A percentile compares a stretch with the other conserved stretches of the same genome.
Conservation (phyloP, 2,329 filamentous ascomycete species). For the Cladosporium sp. region DNA sequence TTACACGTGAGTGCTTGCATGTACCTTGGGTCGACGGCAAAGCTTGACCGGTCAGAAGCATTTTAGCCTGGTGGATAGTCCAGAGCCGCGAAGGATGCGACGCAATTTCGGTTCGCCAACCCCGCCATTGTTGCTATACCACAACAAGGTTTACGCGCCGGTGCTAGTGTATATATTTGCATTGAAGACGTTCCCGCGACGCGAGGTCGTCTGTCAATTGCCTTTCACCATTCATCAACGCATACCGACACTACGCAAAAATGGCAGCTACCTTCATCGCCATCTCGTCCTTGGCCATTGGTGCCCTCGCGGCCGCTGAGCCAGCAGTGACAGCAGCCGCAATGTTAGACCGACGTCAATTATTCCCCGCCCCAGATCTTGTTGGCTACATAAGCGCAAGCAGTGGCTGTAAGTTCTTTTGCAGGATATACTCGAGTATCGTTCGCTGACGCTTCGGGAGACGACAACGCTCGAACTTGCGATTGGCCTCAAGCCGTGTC, state of each 20-base stretch:
- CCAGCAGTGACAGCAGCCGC: constrained; percentile 12
- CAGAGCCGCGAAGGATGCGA: neutral
- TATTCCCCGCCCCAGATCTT: neutral
- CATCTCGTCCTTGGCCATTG: neutral
- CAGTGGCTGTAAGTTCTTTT: neutral
- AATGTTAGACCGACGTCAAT: neutral
- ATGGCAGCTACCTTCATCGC: constrained; percentile 1
- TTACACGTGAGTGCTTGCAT: neutral
- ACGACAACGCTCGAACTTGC: neutral
- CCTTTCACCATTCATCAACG: neutral
- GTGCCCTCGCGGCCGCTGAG: neutral
- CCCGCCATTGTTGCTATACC: neutral
- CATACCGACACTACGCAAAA: neutral
- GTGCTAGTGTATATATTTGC: constrained; percentile 5
- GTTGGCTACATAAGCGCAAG: constrained; percentile 7
- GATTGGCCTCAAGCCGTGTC: constrained; percentile 10
- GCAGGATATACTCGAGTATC: neutral
- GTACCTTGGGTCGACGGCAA: neutral
- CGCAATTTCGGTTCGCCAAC: neutral
- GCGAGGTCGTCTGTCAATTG: neutral
- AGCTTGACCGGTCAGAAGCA: neutral
- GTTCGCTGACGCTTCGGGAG: neutral
- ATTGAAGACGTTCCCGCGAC: neutral
- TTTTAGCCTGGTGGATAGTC: neutral
- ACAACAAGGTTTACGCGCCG: neutral